Conservation (phyloP, 1,284 basidiomycete species). For the Inonotus hispidus region DNA sequence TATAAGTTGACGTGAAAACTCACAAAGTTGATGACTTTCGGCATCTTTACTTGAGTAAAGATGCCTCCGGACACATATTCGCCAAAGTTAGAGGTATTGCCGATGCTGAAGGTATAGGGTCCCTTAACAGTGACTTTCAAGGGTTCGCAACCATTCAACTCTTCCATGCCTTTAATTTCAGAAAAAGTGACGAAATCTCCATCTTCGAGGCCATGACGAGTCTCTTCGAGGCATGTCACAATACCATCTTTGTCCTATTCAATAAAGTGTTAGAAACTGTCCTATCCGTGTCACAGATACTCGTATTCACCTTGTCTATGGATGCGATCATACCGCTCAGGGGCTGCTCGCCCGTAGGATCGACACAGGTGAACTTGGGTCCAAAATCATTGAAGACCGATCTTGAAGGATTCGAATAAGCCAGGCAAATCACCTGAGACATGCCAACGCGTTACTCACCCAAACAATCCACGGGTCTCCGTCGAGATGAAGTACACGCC, state of each 20-base stretch:
- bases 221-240: constrained; percentile 96
- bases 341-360: constrained; percentile 93
- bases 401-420: constrained; percentile 36
- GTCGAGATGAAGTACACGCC: constrained; percentile 91
- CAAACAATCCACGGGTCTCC: constrained; percentile 93
- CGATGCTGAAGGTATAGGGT: constrained; percentile 94
- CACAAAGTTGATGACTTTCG: constrained; percentile 91
- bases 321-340: constrained; percentile 94
- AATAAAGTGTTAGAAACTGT: neutral
- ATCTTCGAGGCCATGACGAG: constrained; percentile 95
- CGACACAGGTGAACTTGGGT: constrained; percentile 88
- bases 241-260: constrained; percentile 78
- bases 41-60: constrained; percentile 99
- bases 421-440: constrained; percentile 18
- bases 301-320: constrained; percentile 62
- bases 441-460: constrained; percentile 44
- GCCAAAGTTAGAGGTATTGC: constrained; percentile 76
- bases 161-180: constrained; percentile 96
- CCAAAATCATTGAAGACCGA: constrained; percentile 98
- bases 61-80: constrained; percentile 89
- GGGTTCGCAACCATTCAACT: constrained; percentile 87
- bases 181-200: constrained; percentile 97
- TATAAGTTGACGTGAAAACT: constrained; percentile 28
- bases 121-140: constrained; percentile 92
- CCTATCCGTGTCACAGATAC: neutral